phyloP scores from a whole-genome alignment of 1,284 basidiomycete genomes.

The Cutaneotrichosporon sp. region DNA sequence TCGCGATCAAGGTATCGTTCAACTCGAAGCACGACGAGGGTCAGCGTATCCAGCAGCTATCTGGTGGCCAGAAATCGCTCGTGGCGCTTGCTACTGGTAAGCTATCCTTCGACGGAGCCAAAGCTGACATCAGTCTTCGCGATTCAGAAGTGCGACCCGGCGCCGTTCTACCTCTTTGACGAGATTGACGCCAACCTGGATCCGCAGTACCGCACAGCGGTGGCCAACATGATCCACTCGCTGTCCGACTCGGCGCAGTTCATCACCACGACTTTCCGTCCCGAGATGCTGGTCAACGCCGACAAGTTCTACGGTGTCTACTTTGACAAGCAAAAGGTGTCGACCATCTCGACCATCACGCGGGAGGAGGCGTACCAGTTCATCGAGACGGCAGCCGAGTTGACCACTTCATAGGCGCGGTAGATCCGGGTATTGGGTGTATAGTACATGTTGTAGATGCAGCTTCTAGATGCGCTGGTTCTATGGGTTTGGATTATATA shows the following conservation, averaged over 20 bases:
- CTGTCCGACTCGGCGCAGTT: slow-evolving; percentile 85
- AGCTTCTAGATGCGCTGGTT: background rate
- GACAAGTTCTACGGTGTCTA: slow-evolving; percentile 99
- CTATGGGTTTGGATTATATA: background rate
- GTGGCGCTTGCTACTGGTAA: slow-evolving; percentile 88
- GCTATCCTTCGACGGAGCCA: slow-evolving; percentile 8
- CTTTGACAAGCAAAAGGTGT: slow-evolving; percentile 92
- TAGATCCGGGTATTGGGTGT: background rate
- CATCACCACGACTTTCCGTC: slow-evolving; percentile 96
- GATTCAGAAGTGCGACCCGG: slow-evolving; percentile 98
- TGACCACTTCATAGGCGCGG: background rate
- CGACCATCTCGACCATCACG: slow-evolving; percentile 48
- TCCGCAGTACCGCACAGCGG: slow-evolving; percentile 93
- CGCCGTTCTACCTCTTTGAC: slow-evolving; percentile 99
- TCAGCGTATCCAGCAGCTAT: slow-evolving; percentile 89
- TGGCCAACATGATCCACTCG: slow-evolving; percentile 96
- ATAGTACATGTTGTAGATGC: slow-evolving; percentile 5
- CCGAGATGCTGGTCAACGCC: slow-evolving; percentile 77
- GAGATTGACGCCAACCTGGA: slow-evolving; percentile 99
- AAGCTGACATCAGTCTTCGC: slow-evolving; percentile 71
- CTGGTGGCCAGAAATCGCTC: slow-evolving; percentile 95
- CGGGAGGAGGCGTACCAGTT: slow-evolving; percentile 45
- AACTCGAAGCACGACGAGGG: slow-evolving; percentile 97
- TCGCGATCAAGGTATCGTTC: slow-evolving; percentile 98
- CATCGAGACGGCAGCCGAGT: slow-evolving; percentile 19